These are phyloP conservation scores for Aspergillus sp. DNA, from an alignment of 2,329 filamentous ascomycete species.

Conservation along the genomic window DNA sequence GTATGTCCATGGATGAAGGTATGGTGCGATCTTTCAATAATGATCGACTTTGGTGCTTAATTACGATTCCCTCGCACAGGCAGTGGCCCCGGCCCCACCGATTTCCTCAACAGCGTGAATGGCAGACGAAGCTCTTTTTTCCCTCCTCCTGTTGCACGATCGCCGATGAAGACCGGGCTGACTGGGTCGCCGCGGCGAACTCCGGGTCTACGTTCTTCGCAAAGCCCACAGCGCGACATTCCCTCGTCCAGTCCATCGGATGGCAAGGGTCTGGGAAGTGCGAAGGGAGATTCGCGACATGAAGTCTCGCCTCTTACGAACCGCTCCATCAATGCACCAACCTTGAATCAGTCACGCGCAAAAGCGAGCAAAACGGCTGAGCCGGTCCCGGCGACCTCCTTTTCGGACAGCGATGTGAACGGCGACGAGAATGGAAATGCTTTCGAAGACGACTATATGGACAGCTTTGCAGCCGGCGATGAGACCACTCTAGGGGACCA, in stretches of 20 bases:
- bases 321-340: constrained; percentile 33
- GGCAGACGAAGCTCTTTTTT: constrained; percentile 33
- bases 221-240: constrained; percentile 31
- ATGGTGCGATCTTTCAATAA: constrained; percentile 15
- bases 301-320: constrained; percentile 36
- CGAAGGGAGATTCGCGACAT: constrained; percentile 21
- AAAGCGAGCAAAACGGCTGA: constrained; percentile 22
- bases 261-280: constrained; percentile 24
- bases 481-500: constrained; percentile 20
- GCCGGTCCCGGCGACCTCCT: constrained; percentile 22
- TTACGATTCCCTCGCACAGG: constrained; percentile 25
- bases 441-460: constrained; percentile 26
- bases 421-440: constrained; percentile 33
- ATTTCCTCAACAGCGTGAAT: constrained; percentile 37
- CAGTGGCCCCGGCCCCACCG: constrained; percentile 40
- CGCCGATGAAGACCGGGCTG: constrained; percentile 45
- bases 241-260: constrained; percentile 40
- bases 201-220: constrained; percentile 41
- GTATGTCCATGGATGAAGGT: constrained; percentile 66
- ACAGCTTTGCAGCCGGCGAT: constrained; percentile 25
- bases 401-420: constrained; percentile 36
- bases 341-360: constrained; percentile 20
- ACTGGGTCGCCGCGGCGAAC: constrained; percentile 43
- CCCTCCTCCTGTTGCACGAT: constrained; percentile 42
- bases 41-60: not conserved